Evolutionary conservation across 305 asterid genomes (phyloP), one percentile per base, ranked within the genome.

Genomic region (Nicotiana rustica): DNA sequence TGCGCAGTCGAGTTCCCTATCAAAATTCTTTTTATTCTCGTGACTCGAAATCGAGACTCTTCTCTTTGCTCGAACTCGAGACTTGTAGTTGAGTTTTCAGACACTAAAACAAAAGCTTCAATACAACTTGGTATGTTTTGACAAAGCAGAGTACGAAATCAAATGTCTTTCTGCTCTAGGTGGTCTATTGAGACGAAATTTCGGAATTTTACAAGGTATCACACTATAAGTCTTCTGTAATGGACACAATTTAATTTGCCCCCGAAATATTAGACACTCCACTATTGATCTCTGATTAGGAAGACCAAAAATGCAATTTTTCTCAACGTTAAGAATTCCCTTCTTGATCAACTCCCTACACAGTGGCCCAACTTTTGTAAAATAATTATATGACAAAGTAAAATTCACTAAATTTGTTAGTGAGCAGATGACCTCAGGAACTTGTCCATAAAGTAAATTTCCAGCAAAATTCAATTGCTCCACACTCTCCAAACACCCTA

Each of bases 401-500:
- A 92, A 78, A 68, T 92, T 92, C 6, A 70, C 90, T 86, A 87
- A 69, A 41, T 78, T 91, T 35, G 81, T 86, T 12, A 89, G 82
- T 57, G 70, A 80, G 62, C 98, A 94, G 14, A 94, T 14, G 69
- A 68, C 88, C 61, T 94, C 98, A 0, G 98, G 96, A 71, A 94
- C 91, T 17, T 7, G 10, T 0, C 98, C 97, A 68, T 83, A 90
- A 57, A 94, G 14, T 56, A 82, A 10, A 64, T 94, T 94, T 0
- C 95, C 93, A 0, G 93, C 94, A 15, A 94, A 76, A 71, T 92
- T 94, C 35, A 94, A 81, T 10, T 90, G 81, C 64, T 94, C 96
- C 67, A 89, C 76, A 8, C 81, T 92, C 29, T 82, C 84, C 67
- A 92, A 70, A 79, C 97, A 92, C 8, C 93, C 96, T 79, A 94